Conservation (phyloP, 108 stramenopile species). For the Stephanodiscus minutulus region DNA sequence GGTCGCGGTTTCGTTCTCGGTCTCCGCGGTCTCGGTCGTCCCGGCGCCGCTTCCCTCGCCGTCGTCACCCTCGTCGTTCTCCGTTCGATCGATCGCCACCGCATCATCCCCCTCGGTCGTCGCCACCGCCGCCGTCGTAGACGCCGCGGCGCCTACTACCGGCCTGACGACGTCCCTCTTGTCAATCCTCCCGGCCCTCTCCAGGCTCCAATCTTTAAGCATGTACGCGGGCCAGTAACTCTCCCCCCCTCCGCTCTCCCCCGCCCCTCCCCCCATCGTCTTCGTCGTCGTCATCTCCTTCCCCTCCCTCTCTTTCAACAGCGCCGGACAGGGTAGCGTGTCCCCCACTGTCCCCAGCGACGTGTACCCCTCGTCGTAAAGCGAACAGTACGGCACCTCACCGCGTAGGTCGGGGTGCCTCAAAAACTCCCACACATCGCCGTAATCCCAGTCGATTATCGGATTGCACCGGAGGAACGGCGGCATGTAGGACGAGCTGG, state of each 20-base stretch:
- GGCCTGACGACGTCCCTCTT: slow-evolving; percentile 29
- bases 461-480: slow-evolving; percentile 98
- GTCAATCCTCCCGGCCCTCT: slow-evolving; percentile 78
- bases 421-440: slow-evolving; percentile 93
- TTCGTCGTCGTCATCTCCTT: neutral
- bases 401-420: slow-evolving; percentile 66
- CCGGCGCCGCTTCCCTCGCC: slow-evolving; percentile 35
- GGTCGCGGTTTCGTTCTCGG: slow-evolving; percentile 10
- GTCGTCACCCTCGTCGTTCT: neutral
- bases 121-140: neutral
- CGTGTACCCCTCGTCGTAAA: slow-evolving; percentile 98
- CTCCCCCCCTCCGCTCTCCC: slow-evolving; percentile 31
- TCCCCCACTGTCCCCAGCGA: slow-evolving; percentile 91
- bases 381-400: slow-evolving; percentile 76
- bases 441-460: slow-evolving; percentile 90
- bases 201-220: slow-evolving; percentile 80
- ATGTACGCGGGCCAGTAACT: slow-evolving; percentile 89
- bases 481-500: slow-evolving; percentile 92
- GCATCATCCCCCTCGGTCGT: neutral
- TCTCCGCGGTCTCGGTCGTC: slow-evolving; percentile 5
- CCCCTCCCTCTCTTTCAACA: slow-evolving; percentile 45
- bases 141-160: neutral
- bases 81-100: neutral
- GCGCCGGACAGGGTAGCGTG: slow-evolving; percentile 91
- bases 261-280: neutral